Evolutionary conservation across 257 asterid species (phyloP).

Genomic region (Linderniella brevidens): DNA sequence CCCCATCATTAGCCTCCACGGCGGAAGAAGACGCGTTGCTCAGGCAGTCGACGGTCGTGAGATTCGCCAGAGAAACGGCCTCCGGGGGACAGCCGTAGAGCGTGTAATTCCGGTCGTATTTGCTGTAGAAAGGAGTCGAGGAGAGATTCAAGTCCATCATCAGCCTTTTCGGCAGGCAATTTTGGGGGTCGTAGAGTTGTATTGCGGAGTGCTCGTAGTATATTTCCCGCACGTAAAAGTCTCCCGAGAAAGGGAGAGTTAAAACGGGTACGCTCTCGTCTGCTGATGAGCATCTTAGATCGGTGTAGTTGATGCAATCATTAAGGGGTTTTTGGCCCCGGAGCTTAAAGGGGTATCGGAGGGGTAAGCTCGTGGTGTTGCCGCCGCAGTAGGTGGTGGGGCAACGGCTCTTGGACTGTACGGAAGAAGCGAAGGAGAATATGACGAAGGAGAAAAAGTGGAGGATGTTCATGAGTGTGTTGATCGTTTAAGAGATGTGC

Average conservation of each 20-base stretch:
- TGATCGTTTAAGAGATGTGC: too few species aligned
- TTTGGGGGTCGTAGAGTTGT: not conserved
- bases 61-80: not conserved
- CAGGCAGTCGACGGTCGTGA: not conserved
- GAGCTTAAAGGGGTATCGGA: too few species aligned
- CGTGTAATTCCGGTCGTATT: not conserved
- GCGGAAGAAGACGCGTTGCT: not conserved
- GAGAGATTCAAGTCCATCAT: not conserved
- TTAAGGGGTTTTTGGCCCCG: too few species aligned
- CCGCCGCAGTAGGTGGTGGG: too few species aligned
- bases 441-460: too few species aligned
- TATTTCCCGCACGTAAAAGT: constrained; percentile 30
- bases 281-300: too few species aligned
- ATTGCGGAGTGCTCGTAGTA: constrained; percentile 15
- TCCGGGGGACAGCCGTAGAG: not conserved
- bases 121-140: not conserved
- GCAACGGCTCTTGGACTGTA: too few species aligned
- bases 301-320: too few species aligned
- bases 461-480: too few species aligned
- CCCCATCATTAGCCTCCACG: not conserved
- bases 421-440: too few species aligned
- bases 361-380: too few species aligned
- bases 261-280: constrained; percentile 8
- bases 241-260: constrained; percentile 38
- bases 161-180: not conserved